Evolutionary conservation across 2,329 filamentous ascomycete species (phyloP).

Genomic region (Ceratocystiopsis minuta): DNA sequence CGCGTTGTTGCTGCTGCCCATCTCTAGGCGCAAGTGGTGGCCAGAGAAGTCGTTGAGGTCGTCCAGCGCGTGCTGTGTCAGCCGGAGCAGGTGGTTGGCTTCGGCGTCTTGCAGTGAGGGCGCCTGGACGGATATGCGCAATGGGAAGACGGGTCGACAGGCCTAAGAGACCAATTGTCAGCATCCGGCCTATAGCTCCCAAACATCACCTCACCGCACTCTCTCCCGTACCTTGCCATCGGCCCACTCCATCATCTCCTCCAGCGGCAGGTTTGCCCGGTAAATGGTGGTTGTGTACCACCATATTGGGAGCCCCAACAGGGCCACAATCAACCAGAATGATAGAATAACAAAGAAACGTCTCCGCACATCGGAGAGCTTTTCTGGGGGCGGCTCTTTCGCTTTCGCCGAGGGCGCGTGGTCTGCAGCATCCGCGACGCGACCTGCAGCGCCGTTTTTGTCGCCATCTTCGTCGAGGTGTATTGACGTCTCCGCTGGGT

Average conservation of each 20-base stretch:
- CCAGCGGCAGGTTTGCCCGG: constrained; percentile 63
- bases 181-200: not conserved
- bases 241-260: constrained; percentile 80
- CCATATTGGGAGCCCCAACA: constrained; percentile 84
- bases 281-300: constrained; percentile 89
- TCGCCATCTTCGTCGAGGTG: not conserved
- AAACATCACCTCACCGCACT: too few species aligned
- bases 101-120: constrained; percentile 47
- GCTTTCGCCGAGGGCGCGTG: too few species aligned
- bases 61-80: constrained; percentile 76
- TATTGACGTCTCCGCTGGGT: not conserved
- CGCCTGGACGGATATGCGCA: constrained; percentile 63
- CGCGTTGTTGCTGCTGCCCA: constrained; percentile 18
- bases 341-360: constrained; percentile 63
- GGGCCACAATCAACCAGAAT: constrained; percentile 76
- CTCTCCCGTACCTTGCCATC: constrained; percentile 53
- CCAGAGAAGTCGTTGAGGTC: constrained; percentile 72
- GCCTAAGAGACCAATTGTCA: constrained; percentile 31
- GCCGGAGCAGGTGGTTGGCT: constrained; percentile 52
- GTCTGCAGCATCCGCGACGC: too few species aligned
- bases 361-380: constrained; percentile 45
- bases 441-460: too few species aligned
- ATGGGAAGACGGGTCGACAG: constrained; percentile 73
- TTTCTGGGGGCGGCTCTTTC: constrained; percentile 59
- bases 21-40: constrained; percentile 60